Base-by-base conservation (phyloP, 2,329 filamentous ascomycete species). In the Sphaceloma murrayae region DNA sequence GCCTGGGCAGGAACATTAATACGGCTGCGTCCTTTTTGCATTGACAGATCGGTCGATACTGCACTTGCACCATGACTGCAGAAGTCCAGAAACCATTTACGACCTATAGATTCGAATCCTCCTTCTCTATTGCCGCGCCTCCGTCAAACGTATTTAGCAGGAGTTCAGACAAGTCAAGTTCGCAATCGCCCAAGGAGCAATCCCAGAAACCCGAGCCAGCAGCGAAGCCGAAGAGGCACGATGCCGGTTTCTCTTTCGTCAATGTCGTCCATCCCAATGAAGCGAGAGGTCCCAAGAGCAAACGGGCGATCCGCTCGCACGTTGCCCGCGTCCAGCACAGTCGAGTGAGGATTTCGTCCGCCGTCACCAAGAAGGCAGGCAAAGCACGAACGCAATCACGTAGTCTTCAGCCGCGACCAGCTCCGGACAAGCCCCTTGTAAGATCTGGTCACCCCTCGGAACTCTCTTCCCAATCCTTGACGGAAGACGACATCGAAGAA, bases 191-290 rank as follows among this genome's bases (percentile, higher is more conserved):
- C 16, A 36, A 6, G 7, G 24, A 36, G 17, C 14, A 5, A 6
- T 22, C 33, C 9, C 24, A 16, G 17, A 16, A 22, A 10, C 14
- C 31, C 14, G 11, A 33, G 8, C 14, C 31, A 8, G 6, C 6
- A 8, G n/a, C 9, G 34, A 38, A 38, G 8, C 8, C 39, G 5
- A 27, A 43, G 11, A 18, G 13, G 14, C 24, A 43, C 27, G 27
- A 43, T 32, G 39, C 32, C 14, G 39, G 39, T 4, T 43, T 43
- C 26, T 43, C 39, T 7, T 43, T 43, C 13, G 39, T 43, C 24
- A 43, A 43, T 32, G 24, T 32, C 16, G 10, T 22, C 3, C 24
- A 43, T 32, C 39, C 39, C 14, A 9, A 43, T 13, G 24, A 43
- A 13, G 39, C 26, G 4, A n/a, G 27, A 7, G 39, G 39, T 4